Percentiles rank a stretch among this genome's conserved stretches.
phyloP scores from a whole-genome alignment of 148 eudicot genomes.

The Camellia granthamiana region DNA sequence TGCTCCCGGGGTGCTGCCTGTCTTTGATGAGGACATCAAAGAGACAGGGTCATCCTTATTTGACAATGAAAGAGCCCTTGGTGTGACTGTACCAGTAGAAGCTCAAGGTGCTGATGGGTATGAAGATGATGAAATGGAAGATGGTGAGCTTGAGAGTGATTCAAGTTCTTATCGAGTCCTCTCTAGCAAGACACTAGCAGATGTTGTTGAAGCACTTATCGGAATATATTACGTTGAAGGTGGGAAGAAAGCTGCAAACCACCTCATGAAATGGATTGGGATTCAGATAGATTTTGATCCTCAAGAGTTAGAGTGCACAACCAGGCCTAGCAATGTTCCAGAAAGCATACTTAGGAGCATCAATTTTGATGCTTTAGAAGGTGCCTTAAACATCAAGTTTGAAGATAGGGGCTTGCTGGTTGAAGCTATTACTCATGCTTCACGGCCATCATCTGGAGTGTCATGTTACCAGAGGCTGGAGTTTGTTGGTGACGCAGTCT shows the following conservation, averaged over 20 bases:
- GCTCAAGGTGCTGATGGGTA: conserved; percentile 29
- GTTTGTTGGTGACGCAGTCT: conserved; percentile 98
- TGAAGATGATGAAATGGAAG: conserved; percentile 85
- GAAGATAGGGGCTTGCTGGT: conserved; percentile 59
- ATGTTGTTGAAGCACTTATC: conserved; percentile 95
- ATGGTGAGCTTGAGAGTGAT: conserved; percentile 94
- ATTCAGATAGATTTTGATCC: conserved; percentile 74
- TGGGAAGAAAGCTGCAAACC: conserved; percentile 84
- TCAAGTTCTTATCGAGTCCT: conserved; percentile 89
- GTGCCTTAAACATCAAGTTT: conserved; percentile 61
- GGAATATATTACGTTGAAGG: conserved; percentile 98
- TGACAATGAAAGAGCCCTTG: conserved; percentile 37
- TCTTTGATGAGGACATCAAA: conserved; percentile 88
- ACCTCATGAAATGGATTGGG: conserved; percentile 95
- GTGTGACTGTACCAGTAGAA: conserved; percentile 29
- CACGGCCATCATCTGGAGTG: conserved; percentile 96
- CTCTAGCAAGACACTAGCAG: conserved; percentile 96
- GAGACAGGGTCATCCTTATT: conserved; percentile 65
- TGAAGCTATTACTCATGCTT: conserved; percentile 98
- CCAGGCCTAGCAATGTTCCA: conserved; percentile 53
- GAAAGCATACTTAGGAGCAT: conserved; percentile 71
- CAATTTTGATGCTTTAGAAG: conserved; percentile 70
- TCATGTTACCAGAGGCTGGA: conserved; percentile 95
- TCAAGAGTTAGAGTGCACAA: conserved; percentile 49
- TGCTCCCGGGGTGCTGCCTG: conserved; percentile 98